Evolutionary conservation across 495 filamentous ascomycete species (phyloP), one percentile per base, ranked within the genome.

Genomic region (Venustampulla echinocandica): DNA sequence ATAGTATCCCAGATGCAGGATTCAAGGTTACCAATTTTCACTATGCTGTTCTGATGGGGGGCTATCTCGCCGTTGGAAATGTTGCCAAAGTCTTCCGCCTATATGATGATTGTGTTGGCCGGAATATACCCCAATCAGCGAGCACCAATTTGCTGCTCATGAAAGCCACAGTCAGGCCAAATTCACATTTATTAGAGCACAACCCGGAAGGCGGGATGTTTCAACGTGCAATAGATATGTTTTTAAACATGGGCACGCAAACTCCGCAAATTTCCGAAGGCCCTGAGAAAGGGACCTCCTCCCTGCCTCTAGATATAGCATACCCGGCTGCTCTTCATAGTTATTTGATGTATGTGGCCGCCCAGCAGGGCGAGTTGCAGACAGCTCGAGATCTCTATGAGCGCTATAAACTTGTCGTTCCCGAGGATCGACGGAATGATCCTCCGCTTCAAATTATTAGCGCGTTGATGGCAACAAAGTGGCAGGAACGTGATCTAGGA

Each of bases 11-110:
- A 47, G 65, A 76, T 15, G 68, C 70, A 5, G 65, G 72, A 4
- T 67, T 89, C 19, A 64, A 73, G 40, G 72, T 77, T 2, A 81
- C 75, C 0, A 69, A 75, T 10, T 70, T 82, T 10, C 87, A 95
- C 59, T 93, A 87, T 59, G 71, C 79, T n/a, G 75, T 87, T 4
- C 62, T 90, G 20, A 79, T 92, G 67, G 69, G 73, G 20, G 85
- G 80, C 2, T 85, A 76, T 52, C 57, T 82, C 35, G 64, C 55
- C 24, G 62, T 60, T 28, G 61, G 69, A 28, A 67, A 79, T 27
- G 65, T 67, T 30, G 60, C 63, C 10, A 75, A 70, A 60, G 75
- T 77, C 6, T 69, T 77, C 42, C 52, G 65, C 32, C 61, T 79
- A 17, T 73, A 77, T 33, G 56, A 65, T 10, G 64, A 70, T 34